phyloP scores from a whole-genome alignment of 2,329 filamentous ascomycete species.

The Bipolaris gigantea region DNA sequence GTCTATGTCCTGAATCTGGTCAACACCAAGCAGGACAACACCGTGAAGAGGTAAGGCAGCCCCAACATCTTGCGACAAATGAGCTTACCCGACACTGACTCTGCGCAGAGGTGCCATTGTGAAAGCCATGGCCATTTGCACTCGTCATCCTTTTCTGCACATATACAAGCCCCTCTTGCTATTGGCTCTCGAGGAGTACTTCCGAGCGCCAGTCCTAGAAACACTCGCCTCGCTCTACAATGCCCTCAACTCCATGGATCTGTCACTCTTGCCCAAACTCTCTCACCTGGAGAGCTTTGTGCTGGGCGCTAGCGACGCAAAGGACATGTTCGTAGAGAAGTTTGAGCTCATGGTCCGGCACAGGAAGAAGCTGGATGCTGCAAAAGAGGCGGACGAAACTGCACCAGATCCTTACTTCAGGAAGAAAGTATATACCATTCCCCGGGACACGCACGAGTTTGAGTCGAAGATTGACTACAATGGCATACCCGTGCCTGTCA shows the following conservation, averaged over 20 bases:
- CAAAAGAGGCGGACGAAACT: constrained; percentile 35
- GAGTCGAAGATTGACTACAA: constrained; percentile 96
- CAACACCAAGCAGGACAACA: constrained; percentile 96
- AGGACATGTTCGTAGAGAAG: constrained; percentile 96
- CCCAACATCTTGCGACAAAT: neutral
- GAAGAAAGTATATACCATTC: constrained; percentile 71
- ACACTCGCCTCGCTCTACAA: constrained; percentile 88
- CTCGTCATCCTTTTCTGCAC: constrained; percentile 92
- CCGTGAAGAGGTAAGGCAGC: constrained; percentile 66
- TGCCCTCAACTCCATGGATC: constrained; percentile 93
- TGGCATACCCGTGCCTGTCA: constrained; percentile 93
- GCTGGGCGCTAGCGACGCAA: constrained; percentile 86
- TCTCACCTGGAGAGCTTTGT: constrained; percentile 83
- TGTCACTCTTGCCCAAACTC: constrained; percentile 87
- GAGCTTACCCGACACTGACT: constrained; percentile 13
- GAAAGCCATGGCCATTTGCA: constrained; percentile 99
- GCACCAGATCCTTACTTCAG: constrained; percentile 47
- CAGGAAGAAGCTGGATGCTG: constrained; percentile 68
- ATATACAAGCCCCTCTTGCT: constrained; percentile 98
- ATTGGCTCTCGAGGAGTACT: constrained; percentile 93
- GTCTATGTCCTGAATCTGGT: constrained; percentile 98
- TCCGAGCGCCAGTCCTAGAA: constrained; percentile 84
- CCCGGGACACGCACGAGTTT: constrained; percentile 95
- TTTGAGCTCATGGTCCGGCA: constrained; percentile 93
- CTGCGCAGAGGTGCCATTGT: constrained; percentile 78